Percentiles rank a stretch among this genome's conserved stretches.
Evolutionary conservation across 169 alveolate species (phyloP).

Genomic region (Cryptosporidium sp.): DNA sequence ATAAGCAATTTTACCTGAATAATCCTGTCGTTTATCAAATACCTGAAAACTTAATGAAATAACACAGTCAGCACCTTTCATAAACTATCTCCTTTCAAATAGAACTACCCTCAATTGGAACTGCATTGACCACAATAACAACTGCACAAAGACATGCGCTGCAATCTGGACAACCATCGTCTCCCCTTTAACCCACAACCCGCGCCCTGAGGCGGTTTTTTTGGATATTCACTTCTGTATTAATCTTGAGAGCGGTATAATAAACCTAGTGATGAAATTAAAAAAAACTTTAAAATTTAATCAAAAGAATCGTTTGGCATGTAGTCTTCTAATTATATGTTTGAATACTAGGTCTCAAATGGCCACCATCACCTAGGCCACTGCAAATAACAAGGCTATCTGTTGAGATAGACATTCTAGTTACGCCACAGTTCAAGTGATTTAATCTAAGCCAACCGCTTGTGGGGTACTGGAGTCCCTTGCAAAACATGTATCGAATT

Average conservation of each 20-base stretch:
- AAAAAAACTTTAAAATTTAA: neutral
- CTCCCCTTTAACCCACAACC: slow-evolving; percentile 75
- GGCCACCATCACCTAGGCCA: slow-evolving; percentile 53
- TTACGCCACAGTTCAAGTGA: slow-evolving; percentile 80
- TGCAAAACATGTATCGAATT: slow-evolving; percentile 79
- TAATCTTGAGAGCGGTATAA: neutral
- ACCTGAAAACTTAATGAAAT: slow-evolving; percentile 59
- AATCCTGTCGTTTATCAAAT: neutral
- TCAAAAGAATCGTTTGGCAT: neutral
- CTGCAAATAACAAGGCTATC: slow-evolving; percentile 42
- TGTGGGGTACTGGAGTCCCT: slow-evolving; percentile 81
- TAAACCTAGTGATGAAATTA: neutral
- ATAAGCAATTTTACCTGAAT: slow-evolving; percentile 34
- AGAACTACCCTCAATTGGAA: slow-evolving; percentile 29
- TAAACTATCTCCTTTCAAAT: slow-evolving; percentile 4
- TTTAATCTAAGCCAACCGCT: slow-evolving; percentile 81
- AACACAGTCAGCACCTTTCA: neutral
- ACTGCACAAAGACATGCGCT: slow-evolving; percentile 78
- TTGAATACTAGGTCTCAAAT: slow-evolving; percentile 39
- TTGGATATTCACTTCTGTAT: slow-evolving; percentile 30
- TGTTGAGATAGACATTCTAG: slow-evolving; percentile 54
- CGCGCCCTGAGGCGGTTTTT: slow-evolving; percentile 61
- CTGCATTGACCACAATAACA: slow-evolving; percentile 77
- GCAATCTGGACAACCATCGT: slow-evolving; percentile 78
- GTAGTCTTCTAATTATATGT: slow-evolving; percentile 10